A percentile compares a stretch with the other conserved stretches of the same genome.
Conservation (phyloP, 768 basidiomycete genomes). For the Mycena venus region DNA sequence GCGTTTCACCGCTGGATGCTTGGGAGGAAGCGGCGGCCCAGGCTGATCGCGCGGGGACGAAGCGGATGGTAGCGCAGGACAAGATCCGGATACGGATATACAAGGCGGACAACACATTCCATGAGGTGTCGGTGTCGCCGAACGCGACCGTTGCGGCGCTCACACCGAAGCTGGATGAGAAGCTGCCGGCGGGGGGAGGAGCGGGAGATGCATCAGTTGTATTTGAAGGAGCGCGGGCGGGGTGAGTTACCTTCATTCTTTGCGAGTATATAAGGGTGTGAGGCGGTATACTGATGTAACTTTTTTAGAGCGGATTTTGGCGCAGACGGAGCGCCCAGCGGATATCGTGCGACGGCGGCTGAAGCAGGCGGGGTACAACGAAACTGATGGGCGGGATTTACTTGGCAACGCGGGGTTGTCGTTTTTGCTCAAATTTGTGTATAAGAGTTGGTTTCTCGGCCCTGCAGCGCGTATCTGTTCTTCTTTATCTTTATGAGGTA, state of each 20-base stretch:
- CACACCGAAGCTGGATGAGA: conserved; percentile 33
- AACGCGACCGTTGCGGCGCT: conserved; percentile 59
- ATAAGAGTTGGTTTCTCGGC: conserved; percentile 81
- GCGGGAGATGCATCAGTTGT: conserved; percentile 74
- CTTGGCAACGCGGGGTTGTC: conserved; percentile 81
- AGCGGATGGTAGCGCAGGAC: conserved; percentile 45
- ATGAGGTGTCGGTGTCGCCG: conserved; percentile 75
- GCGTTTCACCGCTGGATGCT: conserved; percentile 68
- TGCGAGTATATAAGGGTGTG: not conserved
- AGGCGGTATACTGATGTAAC: not conserved
- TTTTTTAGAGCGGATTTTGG: conserved; percentile 82
- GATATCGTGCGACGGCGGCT: conserved; percentile 86
- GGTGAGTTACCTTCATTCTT: conserved; percentile 57
- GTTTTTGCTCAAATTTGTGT: conserved; percentile 92
- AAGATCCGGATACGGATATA: conserved; percentile 87
- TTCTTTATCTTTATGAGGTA: not conserved
- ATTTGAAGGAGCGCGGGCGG: conserved; percentile 81
- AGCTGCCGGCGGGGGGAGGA: conserved; percentile 46
- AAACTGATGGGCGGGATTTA: conserved; percentile 82
- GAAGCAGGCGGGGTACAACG: conserved; percentile 91
- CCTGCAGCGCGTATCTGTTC: conserved; percentile 62
- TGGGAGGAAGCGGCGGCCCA: conserved; percentile 64
- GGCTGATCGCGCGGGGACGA: conserved; percentile 58
- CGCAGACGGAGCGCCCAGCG: conserved; percentile 85
- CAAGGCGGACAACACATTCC: conserved; percentile 78